Percentiles rank a stretch among this genome's conserved stretches.
Evolutionary conservation across 495 filamentous ascomycete species (phyloP).

Genomic region (Talaromyces proteolyticus): DNA sequence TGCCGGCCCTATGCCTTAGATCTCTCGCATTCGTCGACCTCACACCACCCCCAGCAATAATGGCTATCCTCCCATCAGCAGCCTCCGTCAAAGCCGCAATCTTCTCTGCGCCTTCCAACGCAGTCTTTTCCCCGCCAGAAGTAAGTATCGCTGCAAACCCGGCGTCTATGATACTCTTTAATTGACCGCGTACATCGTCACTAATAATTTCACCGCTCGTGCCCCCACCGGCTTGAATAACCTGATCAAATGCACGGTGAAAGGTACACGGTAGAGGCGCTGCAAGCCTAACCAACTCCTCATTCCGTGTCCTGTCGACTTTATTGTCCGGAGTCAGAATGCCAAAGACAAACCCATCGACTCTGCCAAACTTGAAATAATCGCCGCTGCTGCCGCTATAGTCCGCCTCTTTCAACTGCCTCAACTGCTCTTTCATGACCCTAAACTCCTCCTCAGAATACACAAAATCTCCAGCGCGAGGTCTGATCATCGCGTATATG

Average conservation of each 20-base stretch:
- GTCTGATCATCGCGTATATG: constrained; percentile 46
- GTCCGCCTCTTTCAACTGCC: constrained; percentile 16
- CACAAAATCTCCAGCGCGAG: constrained; percentile 31
- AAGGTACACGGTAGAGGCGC: constrained; percentile 43
- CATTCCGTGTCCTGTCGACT: constrained; percentile 31
- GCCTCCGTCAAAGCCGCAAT: constrained; percentile 12
- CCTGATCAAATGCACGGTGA: constrained; percentile 46
- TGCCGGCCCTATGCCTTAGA: constrained; percentile 19
- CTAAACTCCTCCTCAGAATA: constrained; percentile 32
- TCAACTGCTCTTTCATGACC: constrained; percentile 32
- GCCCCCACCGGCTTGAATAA: constrained; percentile 20
- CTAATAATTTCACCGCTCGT: not conserved
- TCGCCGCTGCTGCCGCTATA: not conserved
- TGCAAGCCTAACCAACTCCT: constrained; percentile 31
- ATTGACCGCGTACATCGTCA: not conserved
- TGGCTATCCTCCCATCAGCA: constrained; percentile 2
- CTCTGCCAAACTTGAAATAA: constrained; percentile 7
- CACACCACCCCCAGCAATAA: constrained; percentile 37
- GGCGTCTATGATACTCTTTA: constrained; percentile 26
- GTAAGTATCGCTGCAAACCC: constrained; percentile 44
- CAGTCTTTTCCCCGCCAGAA: constrained; percentile 29
- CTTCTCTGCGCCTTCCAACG: constrained; percentile 11
- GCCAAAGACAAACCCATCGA: constrained; percentile 48
- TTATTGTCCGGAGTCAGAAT: constrained; percentile 19
- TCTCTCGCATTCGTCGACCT: constrained; percentile 25